These are phyloP conservation scores for Suillus subluteus DNA, from an alignment of 768 basidiomycete genomes.

Conservation along the genomic window DNA sequence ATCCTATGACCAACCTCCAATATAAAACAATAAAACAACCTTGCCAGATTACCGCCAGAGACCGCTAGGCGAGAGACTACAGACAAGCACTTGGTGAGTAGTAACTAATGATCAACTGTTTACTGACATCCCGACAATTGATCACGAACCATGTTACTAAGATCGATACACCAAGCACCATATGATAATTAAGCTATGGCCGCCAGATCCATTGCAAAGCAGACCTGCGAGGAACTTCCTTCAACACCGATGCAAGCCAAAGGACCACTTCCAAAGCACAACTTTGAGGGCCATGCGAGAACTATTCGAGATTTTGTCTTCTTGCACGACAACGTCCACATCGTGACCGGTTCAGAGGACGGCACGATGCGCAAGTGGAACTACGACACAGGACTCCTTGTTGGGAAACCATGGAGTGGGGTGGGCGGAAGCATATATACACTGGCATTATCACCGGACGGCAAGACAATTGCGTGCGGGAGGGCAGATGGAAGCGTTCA, in stretches of 20 bases:
- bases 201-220: not conserved
- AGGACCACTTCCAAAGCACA: not conserved
- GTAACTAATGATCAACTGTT: not conserved
- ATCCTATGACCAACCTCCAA: not conserved
- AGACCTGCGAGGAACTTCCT: not conserved
- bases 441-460: not conserved
- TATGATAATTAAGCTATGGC: not conserved
- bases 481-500: not conserved
- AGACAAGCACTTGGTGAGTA: not conserved
- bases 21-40: not conserved
- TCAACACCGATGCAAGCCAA: not conserved
- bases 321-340: not conserved
- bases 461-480: not conserved
- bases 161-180: not conserved
- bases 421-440: not conserved
- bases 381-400: not conserved
- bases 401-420: not conserved
- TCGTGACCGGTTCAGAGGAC: constrained; percentile 1
- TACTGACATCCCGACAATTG: not conserved
- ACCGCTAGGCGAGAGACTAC: not conserved
- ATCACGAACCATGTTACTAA: not conserved
- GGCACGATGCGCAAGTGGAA: constrained; percentile 4
- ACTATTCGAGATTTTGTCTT: not conserved
- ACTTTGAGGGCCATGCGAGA: not conserved
- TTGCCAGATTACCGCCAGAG: not conserved